Evolutionary conservation across 768 basidiomycete genomes (phyloP), one percentile per base, ranked within the genome.

Genomic region (Suillus weaverae): DNA sequence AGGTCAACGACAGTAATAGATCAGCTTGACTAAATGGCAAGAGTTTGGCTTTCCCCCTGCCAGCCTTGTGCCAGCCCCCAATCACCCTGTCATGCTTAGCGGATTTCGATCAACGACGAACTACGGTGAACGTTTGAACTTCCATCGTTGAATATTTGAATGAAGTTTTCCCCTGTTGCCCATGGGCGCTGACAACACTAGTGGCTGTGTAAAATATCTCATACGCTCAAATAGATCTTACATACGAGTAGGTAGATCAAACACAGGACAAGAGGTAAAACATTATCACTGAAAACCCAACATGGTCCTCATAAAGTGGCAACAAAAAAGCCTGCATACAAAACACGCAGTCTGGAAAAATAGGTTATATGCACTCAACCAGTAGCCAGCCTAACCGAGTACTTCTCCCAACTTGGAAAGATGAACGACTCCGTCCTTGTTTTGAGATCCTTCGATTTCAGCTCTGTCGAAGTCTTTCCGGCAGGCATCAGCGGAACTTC

Each of bases 391-490:
- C 81, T 82, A 44, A 89, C 81, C 46, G 81, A 71, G 72, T 90
- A 89, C 64, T 85, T 78, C 72, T 90, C 88, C 89, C 89, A 90
- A 61, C 81, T 84, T 35, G 89, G 87, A 71, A 84, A 86, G 20
- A 79, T 67, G 39, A 84, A 79, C 64, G 83, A 81, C 74, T 83
- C 85, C 20, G 77, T 76, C 71, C 76, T 74, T 43, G 70, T 72
- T 63, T 69, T 77, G 43, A 74, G 73, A 61, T 76, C 76, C 67
- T 67, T 69, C 59, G 73, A 36, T 59, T 30, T 67, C 41, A 70
- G 66, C 62, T 72, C 71, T 9, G 69, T 68, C 46, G 77, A 59
- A 13, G 68, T 70, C 3, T 69, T 66, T 22, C 68, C 72, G 0
- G 68, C 72, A 5, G 66, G 43, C 14, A 62, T 60, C 64, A 65